Evolutionary conservation across 495 filamentous ascomycete species (phyloP), one percentile per base, ranked within the genome.

Genomic region (Aspergillus diversus): DNA sequence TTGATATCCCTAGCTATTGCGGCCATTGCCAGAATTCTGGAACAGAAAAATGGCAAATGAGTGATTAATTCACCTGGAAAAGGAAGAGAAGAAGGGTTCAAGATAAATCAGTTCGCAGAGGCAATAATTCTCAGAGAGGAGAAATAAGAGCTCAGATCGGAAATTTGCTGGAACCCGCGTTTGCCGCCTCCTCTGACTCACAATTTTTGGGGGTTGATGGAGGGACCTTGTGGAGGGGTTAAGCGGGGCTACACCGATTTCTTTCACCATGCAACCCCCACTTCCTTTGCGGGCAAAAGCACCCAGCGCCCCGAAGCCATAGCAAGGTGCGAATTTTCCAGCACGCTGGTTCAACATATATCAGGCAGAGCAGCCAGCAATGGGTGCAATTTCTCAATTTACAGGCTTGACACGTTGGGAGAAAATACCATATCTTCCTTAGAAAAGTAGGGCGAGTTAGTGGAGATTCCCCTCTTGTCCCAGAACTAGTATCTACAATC

Each of bases 1-100:
- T 73, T 73, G 53, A 80, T 78, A 63, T 70, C 65, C 51, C 57
- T 67, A n/a, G 68, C 61, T 49, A 60, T 47, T 31, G 67, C 37
- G 2, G 68, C 57, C 68, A 70, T 70, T 42, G 50, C 57, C 32
- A 5, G 15, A 16, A 35, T 50, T 37, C 5, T 49, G 27, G 52
- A 39, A 50, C 16, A 33, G 47, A 39, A 49, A 54, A 32, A 16
- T 13, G 27, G 43, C 21, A 27, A 27, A 27, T 27, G 21, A 27
- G 21, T 2, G 21, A 27, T 27, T 27, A 27, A 27, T 27, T 27
- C 21, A 1, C 21, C 21, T 27, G 2, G 17, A 48, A 42, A 34
- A 42, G 27, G 16, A 51, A 4, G 54, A 33, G 46, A 17, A 43
- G 17, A n/a, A 57, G 8, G 47, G 9, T 11, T 9, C 32, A 39